Conservation (phyloP, 208 protist species). For the Crithidia bombi region DNA sequence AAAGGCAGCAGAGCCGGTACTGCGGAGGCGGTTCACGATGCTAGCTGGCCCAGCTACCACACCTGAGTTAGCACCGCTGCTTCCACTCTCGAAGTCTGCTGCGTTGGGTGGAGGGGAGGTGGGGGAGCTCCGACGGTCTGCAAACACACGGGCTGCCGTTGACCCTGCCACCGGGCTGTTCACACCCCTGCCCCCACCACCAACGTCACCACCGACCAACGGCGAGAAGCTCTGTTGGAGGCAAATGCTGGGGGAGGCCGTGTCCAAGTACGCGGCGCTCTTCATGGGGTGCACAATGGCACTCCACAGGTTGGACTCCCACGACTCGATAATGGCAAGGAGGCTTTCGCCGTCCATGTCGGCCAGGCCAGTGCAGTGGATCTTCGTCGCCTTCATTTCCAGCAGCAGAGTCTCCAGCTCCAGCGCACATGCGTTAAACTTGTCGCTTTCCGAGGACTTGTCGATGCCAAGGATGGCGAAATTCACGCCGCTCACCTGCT, state of each 20-base stretch:
- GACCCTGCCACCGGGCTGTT: not conserved
- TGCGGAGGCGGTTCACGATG: not conserved
- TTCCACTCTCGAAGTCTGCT: no score
- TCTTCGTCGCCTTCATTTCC: constrained; percentile 44
- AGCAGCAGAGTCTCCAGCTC: constrained; percentile 66
- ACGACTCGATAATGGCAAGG: constrained; percentile 38
- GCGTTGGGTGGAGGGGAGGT: not conserved
- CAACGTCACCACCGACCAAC: not conserved
- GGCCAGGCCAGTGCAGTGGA: constrained; percentile 53
- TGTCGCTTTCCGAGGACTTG: constrained; percentile 36
- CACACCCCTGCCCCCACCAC: not conserved
- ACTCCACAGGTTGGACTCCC: constrained; percentile 46
- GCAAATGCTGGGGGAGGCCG: constrained; percentile 37
- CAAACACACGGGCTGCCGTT: not conserved
- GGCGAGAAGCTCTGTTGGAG: constrained; percentile 16
- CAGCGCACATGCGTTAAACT: constrained; percentile 55
- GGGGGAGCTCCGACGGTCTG: not conserved
- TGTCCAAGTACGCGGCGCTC: constrained; percentile 53
- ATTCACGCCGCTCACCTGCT: constrained; percentile 35
- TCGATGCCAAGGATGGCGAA: constrained; percentile 66
- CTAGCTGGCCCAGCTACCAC: not conserved
- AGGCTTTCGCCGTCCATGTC: constrained; percentile 39
- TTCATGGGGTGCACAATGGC: constrained; percentile 43
- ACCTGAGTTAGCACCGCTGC: no score
- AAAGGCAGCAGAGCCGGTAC: not conserved